Conservation (phyloP, 352 stramenopile species). For the Peronospora destructor region DNA sequence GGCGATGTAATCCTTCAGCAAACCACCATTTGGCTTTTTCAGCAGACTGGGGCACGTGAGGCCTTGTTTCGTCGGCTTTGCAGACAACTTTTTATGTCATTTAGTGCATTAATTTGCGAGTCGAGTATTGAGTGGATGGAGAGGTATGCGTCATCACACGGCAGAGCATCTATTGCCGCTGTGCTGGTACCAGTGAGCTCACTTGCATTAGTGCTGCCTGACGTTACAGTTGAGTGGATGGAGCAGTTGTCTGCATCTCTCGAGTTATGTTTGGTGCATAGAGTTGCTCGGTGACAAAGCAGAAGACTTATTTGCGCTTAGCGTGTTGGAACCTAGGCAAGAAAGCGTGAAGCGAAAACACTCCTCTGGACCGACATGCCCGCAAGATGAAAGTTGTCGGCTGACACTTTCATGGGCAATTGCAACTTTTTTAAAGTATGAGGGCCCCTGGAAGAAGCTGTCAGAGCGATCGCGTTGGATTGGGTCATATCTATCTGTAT, state of each 20-base stretch:
- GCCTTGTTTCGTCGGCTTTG: constrained; percentile 35
- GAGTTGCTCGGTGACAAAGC: constrained; percentile 37
- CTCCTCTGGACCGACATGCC: constrained; percentile 1
- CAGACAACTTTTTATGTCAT: constrained; percentile 41
- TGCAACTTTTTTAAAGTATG: constrained; percentile 26
- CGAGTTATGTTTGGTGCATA: constrained; percentile 51
- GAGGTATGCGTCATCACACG: constrained; percentile 23
- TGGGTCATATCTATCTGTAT: constrained; percentile 22
- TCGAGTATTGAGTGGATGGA: constrained; percentile 48
- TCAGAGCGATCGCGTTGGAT: constrained; percentile 14
- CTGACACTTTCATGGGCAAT: constrained; percentile 35
- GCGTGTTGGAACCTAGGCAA: constrained; percentile 1
- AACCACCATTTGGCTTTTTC: constrained; percentile 38
- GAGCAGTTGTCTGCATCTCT: constrained; percentile 53
- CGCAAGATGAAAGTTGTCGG: constrained; percentile 11
- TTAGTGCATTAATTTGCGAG: constrained; percentile 35
- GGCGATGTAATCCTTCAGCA: constrained; percentile 13
- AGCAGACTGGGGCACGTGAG: constrained; percentile 31
- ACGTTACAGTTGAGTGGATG: constrained; percentile 45
- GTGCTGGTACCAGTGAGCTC: constrained; percentile 44
- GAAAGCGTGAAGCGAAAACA: constrained; percentile 32
- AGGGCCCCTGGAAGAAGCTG: constrained; percentile 19
- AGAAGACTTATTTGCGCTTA: constrained; percentile 13
- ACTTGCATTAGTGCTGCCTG: constrained; percentile 26
- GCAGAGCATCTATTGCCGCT: constrained; percentile 16